Base-by-base conservation (phyloP, 768 basidiomycete genomes). In the Rhodotorula diobovata region DNA sequence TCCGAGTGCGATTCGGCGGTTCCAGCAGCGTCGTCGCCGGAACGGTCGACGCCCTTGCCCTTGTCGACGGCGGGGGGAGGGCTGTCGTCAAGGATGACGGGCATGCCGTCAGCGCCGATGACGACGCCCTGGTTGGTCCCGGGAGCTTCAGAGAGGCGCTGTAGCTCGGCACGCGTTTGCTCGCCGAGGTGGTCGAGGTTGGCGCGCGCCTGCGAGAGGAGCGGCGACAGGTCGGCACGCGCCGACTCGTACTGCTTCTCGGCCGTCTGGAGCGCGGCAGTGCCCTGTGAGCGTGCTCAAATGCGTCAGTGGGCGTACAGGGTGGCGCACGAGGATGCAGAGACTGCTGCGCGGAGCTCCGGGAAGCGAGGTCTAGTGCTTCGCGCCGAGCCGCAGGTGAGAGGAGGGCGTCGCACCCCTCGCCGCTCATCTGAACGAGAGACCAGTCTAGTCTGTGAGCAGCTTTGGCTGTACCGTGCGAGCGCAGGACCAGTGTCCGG, bases 31-130 rank as follows among this genome's bases (percentile, higher is more conserved):
- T 16, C 37, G 21, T 61, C 65, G 28, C 43, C 53, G 15, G 25
- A 45, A 11, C 63, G 69, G 58, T 74, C 73, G 60, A 74, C 73
- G n/a, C 70, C 69, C 55, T 74, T 74, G 62, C 73, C 73, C 63
- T 74, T 74, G 63, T 66, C 73, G 45, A 37, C 45, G 55, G 48
- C 65, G 20, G 15, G 5, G 45, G 54, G 57, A 30, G 60, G 25
- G 16, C 30, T 48, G 4, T 63, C 54, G 37, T 71, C 68, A 37
- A 74, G 16, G n/a, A 74, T 63, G 54, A 74, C 45, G 21, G 70
- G 73, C 39, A 69, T 28, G 25, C 73, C 73, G 35, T 74, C 73
- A 0, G 70, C 39, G 20, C 73, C 73, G 53, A 74, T 71, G 32
- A 74, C 30, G 54, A 74, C 64, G 41, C 61, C 68, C 60, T 14